phyloP scores from a whole-genome alignment of 805 yeast genomes.

The Lachancea sp. region DNA sequence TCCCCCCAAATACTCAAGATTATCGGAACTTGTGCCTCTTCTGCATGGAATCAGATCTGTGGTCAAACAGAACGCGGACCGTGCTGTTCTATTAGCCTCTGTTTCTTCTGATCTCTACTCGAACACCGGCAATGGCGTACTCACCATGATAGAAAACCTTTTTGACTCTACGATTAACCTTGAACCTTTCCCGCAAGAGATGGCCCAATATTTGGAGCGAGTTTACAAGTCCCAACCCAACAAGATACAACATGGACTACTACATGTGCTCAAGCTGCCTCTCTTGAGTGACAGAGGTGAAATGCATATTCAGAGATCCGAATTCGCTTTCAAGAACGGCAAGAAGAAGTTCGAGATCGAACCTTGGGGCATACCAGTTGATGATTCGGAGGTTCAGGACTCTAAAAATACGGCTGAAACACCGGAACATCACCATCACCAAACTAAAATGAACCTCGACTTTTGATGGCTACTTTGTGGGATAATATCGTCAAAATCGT shows the following conservation, averaged over 20 bases:
- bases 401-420: not conserved
- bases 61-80: constrained; percentile 39
- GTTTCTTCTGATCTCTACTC: constrained; percentile 61
- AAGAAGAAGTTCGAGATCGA: constrained; percentile 78
- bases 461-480: not conserved
- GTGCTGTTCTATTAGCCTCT: constrained; percentile 48
- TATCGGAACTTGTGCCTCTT: constrained; percentile 51
- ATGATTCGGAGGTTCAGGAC: constrained; percentile 51
- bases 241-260: constrained; percentile 78
- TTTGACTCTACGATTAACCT: constrained; percentile 66
- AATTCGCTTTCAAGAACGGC: constrained; percentile 82
- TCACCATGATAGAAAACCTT: constrained; percentile 50
- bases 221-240: constrained; percentile 58
- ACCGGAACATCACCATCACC: not conserved
- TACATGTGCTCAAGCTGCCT: constrained; percentile 70
- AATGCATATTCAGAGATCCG: constrained; percentile 69
- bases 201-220: constrained; percentile 57
- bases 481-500: not conserved
- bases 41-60: constrained; percentile 52
- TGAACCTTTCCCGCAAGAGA: constrained; percentile 75
- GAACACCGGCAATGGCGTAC: constrained; percentile 34
- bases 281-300: constrained; percentile 60
- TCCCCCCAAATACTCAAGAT: constrained; percentile 41
- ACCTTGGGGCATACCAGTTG: constrained; percentile 97
- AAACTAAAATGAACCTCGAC: constrained; percentile 5